phyloP scores from a whole-genome alignment of 2,329 filamentous ascomycete genomes.

The Diplodia intermedia region DNA sequence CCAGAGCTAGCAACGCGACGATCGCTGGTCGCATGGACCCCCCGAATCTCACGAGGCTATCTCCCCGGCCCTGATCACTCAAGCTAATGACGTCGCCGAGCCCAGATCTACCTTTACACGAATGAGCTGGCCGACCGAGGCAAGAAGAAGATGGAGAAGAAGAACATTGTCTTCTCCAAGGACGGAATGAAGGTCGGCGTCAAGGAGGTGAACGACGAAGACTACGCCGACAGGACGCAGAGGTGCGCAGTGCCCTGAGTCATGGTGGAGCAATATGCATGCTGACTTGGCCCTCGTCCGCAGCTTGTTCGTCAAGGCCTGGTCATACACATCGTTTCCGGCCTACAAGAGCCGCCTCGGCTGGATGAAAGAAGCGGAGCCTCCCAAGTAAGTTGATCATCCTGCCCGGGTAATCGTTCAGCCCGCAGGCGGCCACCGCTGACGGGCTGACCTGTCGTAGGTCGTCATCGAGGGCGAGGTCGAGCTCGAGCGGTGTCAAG shows the following conservation, averaged over 20 bases:
- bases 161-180: constrained; percentile 77
- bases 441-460: not conserved
- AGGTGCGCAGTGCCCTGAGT: constrained; percentile 43
- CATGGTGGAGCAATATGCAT: constrained; percentile 21
- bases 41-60: constrained; percentile 2
- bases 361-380: constrained; percentile 37
- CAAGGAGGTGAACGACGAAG: constrained; percentile 71
- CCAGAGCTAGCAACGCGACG: constrained; percentile 12
- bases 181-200: constrained; percentile 76
- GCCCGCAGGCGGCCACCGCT: not conserved
- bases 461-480: not conserved
- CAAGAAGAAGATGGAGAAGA: constrained; percentile 73
- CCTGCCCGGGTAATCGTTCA: not conserved
- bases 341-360: constrained; percentile 47
- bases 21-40: constrained; percentile 27
- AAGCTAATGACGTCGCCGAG: constrained; percentile 11
- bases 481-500: constrained; percentile 17
- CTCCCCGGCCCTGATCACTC: constrained; percentile 12
- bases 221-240: constrained; percentile 77
- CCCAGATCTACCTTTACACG: constrained; percentile 69
- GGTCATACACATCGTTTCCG: constrained; percentile 51
- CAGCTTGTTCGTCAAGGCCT: constrained; percentile 58
- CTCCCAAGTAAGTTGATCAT: constrained; percentile 1
- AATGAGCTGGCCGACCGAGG: constrained; percentile 71
- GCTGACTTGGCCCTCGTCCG: constrained; percentile 21